A percentile compares a stretch with the other conserved stretches of the same genome.
These are phyloP conservation scores for Paramecium pentaurelia DNA, from an alignment of 73 alveolate genomes.

Conservation along the genomic window DNA sequence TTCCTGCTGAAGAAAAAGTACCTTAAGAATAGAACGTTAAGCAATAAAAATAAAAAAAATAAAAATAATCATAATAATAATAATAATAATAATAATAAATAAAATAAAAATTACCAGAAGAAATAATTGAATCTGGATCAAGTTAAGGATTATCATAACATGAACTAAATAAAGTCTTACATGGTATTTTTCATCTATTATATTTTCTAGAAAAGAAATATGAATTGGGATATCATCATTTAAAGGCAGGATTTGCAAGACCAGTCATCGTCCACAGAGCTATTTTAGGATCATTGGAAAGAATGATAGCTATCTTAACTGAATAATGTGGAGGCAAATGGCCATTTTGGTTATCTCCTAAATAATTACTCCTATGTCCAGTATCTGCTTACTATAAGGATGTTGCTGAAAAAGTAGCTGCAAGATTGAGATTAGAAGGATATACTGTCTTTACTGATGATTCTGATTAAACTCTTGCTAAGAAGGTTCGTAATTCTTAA, in stretches of 20 bases:
- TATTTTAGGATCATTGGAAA: conserved; percentile 98
- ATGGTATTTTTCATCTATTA: neutral
- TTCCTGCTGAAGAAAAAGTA: neutral
- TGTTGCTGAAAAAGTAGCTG: conserved; percentile 84
- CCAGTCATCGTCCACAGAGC: conserved; percentile 99
- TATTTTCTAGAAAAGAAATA: conserved; percentile 42
- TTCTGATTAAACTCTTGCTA: conserved; percentile 86
- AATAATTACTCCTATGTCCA: conserved; percentile 94
- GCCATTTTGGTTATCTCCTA: conserved; percentile 99
- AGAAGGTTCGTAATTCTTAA: conserved; percentile 97
- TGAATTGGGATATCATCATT: conserved; percentile 65
- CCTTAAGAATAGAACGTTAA: neutral
- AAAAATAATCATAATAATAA: conserved; percentile 76
- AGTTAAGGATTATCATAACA: conserved; percentile 8
- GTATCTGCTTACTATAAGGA: conserved; percentile 90
- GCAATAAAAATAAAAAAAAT: conserved; percentile 53
- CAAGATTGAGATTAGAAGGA: conserved; percentile 81
- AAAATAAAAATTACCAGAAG: conserved; percentile 1
- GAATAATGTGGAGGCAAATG: conserved; percentile 99
- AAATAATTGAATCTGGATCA: neutral
- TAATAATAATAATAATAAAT: conserved; percentile 83
- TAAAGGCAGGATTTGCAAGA: conserved; percentile 97
- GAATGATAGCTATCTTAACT: conserved; percentile 94
- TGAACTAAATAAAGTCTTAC: neutral
- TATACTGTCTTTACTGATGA: conserved; percentile 86